Evolutionary conservation across 345 rosid genomes (phyloP).

Genomic region (Eucalyptus sp.): DNA sequence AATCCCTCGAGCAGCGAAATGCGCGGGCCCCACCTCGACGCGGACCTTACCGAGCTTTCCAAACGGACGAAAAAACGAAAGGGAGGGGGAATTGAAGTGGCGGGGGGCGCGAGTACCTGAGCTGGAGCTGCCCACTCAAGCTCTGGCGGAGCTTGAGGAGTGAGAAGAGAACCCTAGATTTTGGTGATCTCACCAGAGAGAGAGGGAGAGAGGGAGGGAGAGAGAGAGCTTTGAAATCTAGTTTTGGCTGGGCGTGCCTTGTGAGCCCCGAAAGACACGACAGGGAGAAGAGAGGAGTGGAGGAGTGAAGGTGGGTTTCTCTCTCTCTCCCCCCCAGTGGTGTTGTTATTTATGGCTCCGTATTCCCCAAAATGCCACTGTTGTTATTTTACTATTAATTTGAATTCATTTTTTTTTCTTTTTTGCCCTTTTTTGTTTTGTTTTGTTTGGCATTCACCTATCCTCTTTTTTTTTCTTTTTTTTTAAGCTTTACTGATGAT

Average conservation of each 20-base stretch:
- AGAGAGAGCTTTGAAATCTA: neutral
- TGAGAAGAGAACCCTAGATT: neutral
- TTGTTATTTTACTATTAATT: neutral
- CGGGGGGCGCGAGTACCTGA: neutral
- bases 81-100: neutral
- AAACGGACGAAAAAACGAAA: neutral
- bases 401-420: neutral
- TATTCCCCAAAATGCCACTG: neutral
- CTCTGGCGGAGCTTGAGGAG: neutral
- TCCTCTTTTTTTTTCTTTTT: accelerated
- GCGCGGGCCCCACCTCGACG: neutral
- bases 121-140: neutral
- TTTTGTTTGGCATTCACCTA: neutral
- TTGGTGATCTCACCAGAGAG: neutral
- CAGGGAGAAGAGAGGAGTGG: neutral
- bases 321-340: neutral
- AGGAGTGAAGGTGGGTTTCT: neutral
- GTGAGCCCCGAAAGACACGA: neutral
- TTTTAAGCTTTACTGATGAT: neutral
- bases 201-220: neutral
- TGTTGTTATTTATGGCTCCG: neutral
- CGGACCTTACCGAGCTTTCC: neutral
- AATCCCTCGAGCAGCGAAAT: neutral
- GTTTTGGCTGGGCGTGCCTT: neutral
- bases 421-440: accelerated